Conservation (phyloP, 805 yeast species). For the Barnettozyma sucrosica region DNA sequence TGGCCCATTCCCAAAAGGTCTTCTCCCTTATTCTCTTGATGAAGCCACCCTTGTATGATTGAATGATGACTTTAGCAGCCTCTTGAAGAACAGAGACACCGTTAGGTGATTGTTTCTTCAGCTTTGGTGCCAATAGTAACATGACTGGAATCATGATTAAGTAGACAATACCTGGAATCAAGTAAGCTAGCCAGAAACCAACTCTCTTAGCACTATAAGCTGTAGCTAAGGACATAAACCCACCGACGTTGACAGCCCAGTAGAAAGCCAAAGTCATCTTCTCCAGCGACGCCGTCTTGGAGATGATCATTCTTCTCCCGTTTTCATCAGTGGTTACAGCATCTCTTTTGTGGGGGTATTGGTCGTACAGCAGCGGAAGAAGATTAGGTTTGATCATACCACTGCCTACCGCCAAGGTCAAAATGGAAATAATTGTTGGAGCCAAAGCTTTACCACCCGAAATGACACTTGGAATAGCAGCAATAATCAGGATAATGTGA, state of each 20-base stretch:
- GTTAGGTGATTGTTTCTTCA: conserved; percentile 22
- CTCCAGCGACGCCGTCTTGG: conserved; percentile 65
- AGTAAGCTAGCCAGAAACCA: conserved; percentile 70
- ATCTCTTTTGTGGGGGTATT: conserved; percentile 53
- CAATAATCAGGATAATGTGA: conserved; percentile 55
- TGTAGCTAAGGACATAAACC: conserved; percentile 68
- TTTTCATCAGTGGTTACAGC: conserved; percentile 47
- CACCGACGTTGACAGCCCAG: conserved; percentile 67
- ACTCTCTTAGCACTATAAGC: conserved; percentile 58
- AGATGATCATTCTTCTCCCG: conserved; percentile 64
- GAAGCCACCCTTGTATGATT: conserved; percentile 39
- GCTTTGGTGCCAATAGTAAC: conserved; percentile 22
- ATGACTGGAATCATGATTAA: conserved; percentile 44
- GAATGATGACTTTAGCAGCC: conserved; percentile 34
- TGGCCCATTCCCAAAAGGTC: conserved; percentile 48
- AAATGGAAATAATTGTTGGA: conserved; percentile 42
- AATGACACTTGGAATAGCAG: conserved; percentile 55
- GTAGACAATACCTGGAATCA: conserved; percentile 59
- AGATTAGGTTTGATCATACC: conserved; percentile 71
- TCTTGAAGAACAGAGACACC: conserved; percentile 39
- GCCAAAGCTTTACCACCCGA: conserved; percentile 45
- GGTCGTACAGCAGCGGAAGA: conserved; percentile 70
- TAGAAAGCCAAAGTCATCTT: conserved; percentile 70
- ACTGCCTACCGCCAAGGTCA: conserved; percentile 64
- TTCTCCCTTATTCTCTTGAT: conserved; percentile 33